Base-by-base conservation (phyloP, 1,139 yeast genomes). In the Yamadazyma oceani region DNA sequence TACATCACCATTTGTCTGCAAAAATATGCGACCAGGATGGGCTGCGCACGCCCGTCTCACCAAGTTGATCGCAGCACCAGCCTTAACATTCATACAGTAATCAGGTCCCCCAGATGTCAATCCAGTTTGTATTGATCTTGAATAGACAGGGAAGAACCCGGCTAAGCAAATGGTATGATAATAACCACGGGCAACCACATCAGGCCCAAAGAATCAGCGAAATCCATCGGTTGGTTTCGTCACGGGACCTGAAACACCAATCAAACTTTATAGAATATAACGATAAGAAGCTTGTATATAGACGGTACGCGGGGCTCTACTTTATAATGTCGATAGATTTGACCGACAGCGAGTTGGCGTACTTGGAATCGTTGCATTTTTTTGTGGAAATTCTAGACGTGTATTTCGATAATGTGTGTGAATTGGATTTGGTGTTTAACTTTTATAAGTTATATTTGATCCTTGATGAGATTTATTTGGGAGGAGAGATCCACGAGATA, bases 141-240 rank as follows among this genome's bases (percentile, higher is more conserved):
- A 92, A 90, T 58, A 75, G 96, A 44, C 97, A 89, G 62, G 97
- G 98, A n/a, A 86, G 87, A 51, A 79, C 92, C 26, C 75, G 98
- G 42, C 66, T 92, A 17, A 83, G 88, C 15, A 85, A 88, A 58
- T 90, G 95, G 94, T 92, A 63, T 56, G 56, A 74, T 50, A 60
- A 60, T 38, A 48, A 54, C 34, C 58, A 55, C 42, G 57, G 64
- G 2, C 48, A 57, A 2, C 51, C 67, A 57, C 85, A 82, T 33
- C 66, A 71, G 26, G 83, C 78, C 44, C 77, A 80, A 48, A 60
- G 71, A 35, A 77, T 81, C 27, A 69, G 70, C 28, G 89, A 85
- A 35, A 82, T 89, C n/a, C 96, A 90, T 62, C 72, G 92, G 42
- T 66, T 88, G 31, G 82, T 90, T 9, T 82, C 90, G 1, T 74